Evolutionary conservation across 169 alveolate species (phyloP).

Genomic region (Plasmodium relictum): DNA sequence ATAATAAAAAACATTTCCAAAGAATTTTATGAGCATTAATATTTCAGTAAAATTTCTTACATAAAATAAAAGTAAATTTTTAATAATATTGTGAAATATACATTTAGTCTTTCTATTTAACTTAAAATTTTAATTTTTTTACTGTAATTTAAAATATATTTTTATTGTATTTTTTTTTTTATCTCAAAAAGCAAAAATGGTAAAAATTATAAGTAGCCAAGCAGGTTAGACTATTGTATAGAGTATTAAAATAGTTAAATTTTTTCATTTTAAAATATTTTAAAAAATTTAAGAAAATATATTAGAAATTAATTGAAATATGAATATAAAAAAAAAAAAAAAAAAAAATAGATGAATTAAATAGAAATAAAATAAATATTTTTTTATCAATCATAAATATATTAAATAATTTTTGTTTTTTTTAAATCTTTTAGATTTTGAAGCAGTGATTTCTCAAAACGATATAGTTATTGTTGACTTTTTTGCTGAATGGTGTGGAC

Average conservation of each 20-base stretch:
- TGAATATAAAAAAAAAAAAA: background rate
- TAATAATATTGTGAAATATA: background rate
- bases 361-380: too few relatives aligned
- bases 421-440: slow-evolving; percentile 79
- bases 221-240: slow-evolving; percentile 28
- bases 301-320: background rate
- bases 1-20: slow-evolving; percentile 2
- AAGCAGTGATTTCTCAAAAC: slow-evolving; percentile 78
- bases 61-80: background rate
- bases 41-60: background rate
- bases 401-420: background rate
- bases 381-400: background rate
- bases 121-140: too few relatives aligned
- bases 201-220: slow-evolving; percentile 63
- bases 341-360: too few relatives aligned
- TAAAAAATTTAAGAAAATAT: background rate
- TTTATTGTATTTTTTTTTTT: background rate
- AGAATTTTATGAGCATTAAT: too few relatives aligned
- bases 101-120: background rate
- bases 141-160: background rate
- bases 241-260: too few relatives aligned
- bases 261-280: background rate
- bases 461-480: slow-evolving; percentile 93
- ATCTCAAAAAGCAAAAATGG: slow-evolving; percentile 47
- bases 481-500: slow-evolving; percentile 97